Evolutionary conservation across 78 protist genomes (phyloP).

Genomic region (Neovahlkampfia damariscottae): DNA sequence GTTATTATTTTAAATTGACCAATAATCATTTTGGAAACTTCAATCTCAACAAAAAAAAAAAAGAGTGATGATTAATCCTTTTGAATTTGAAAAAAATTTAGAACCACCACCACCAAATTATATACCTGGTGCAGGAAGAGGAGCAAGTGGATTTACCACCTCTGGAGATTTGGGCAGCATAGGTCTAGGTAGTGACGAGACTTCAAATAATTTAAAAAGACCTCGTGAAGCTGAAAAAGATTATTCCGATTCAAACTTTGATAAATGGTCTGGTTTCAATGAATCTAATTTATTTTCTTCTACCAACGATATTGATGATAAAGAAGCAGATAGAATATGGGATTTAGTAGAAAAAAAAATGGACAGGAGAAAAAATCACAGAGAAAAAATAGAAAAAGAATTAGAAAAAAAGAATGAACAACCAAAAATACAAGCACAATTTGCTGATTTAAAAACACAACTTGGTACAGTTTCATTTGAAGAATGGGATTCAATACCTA

Average conservation of each 20-base stretch:
- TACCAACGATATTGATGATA: conserved; percentile 35
- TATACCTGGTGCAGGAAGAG: conserved; percentile 85
- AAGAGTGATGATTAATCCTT: too few relatives aligned
- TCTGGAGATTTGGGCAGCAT: conserved; percentile 74
- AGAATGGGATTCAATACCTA: conserved; percentile 53
- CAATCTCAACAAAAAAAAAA: too few relatives aligned
- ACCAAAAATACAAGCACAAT: conserved; percentile 54
- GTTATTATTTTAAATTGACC: too few relatives aligned
- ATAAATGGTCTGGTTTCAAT: conserved; percentile 68
- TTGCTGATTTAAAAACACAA: conserved; percentile 59
- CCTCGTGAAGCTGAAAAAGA: conserved; percentile 16
- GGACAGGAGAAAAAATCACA: conserved; percentile 49
- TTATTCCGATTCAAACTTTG: conserved; percentile 50
- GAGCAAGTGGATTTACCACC: conserved; percentile 87
- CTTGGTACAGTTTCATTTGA: neutral
- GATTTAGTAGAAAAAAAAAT: conserved; percentile 42
- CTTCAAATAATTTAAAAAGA: too few relatives aligned
- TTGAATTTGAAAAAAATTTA: too few relatives aligned
- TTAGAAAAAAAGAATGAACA: conserved; percentile 10
- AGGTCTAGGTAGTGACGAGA: too few relatives aligned
- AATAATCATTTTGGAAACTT: too few relatives aligned
- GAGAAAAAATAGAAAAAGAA: conserved; percentile 16
- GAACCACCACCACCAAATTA: conserved; percentile 46
- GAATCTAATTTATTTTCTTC: conserved; percentile 31
- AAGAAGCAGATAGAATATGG: conserved; percentile 69